Evolutionary conservation across 768 basidiomycete genomes (phyloP), one percentile per base, ranked within the genome.

Genomic region (Lactifluus hygrophoroides): DNA sequence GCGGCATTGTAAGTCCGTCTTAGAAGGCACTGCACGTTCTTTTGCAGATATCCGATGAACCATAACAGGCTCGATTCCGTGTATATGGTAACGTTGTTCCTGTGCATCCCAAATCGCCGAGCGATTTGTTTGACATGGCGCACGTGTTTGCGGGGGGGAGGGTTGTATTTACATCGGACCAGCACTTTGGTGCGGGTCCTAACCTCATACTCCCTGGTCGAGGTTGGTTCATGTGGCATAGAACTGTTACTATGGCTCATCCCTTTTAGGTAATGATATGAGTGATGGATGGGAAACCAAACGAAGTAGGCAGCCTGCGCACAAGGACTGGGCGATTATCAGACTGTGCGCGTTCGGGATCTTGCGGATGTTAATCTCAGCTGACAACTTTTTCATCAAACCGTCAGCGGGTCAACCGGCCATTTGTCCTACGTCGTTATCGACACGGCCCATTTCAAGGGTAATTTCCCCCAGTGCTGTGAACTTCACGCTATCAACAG

Each of bases 201-300:
- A 98, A 99, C 70, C 74, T 99, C 60, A 83, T 97, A 47, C 75
- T 96, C 38, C 94, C 95, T 1, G 95, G 95, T 28, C 74, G 94
- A 70, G 95, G 86, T 74, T 63, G 64, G 65, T 60, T 34, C 48
- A 42, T 51, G 32, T 19, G 56, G 37, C 49, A 57, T 37, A 52
- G 40, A 34, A 19, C 32, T 27, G 35, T 59, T 17, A 34, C 23
- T 13, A 34, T 34, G 5, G 48, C 37, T 55, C 32, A 46, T 28
- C 25, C 34, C 10, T 14, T 42, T n/a, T 51, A 81, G 80, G 90
- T 27, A 85, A 84, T 68, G 87, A 95, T 66, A 99, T 99, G 93
- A 85, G 94, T 5, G 94, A 96, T 68, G 96, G 96, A 4, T 99
- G 96, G 96, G 96, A 99, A 73, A 98, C 95, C 3, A 92, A 88